A percentile compares a stretch with the other conserved stretches of the same genome.
Conservation (phyloP, 129 eudicot species). For the carrot (Daucus carota) region DNA sequence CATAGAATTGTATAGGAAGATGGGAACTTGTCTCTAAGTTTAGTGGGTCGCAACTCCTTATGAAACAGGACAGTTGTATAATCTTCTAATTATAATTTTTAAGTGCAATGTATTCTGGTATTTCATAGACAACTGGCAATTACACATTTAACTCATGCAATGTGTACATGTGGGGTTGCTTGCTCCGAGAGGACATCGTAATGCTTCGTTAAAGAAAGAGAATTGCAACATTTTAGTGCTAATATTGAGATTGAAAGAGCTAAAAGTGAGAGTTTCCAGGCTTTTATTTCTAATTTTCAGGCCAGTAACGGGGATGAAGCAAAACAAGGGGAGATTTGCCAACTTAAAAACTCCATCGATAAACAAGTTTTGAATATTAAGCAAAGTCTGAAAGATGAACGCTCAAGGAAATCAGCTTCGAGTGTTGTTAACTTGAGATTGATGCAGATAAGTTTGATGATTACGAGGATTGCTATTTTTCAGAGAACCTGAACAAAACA, state of each 20-base stretch:
- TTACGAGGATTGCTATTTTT: background rate
- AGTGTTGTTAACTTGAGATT: slow-evolving; percentile 6
- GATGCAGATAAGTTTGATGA: slow-evolving; percentile 12
- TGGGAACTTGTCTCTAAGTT: too few species aligned
- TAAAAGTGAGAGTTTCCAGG: slow-evolving; percentile 14
- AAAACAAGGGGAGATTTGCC: slow-evolving; percentile 19
- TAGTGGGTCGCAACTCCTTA: too few species aligned
- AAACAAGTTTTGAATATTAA: slow-evolving; percentile 32
- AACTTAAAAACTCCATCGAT: slow-evolving; percentile 26
- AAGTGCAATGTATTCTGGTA: too few species aligned
- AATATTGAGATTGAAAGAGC: slow-evolving; percentile 22
- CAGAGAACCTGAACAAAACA: slow-evolving; percentile 19
- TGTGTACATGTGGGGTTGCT: too few species aligned
- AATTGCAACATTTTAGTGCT: slow-evolving; percentile 14
- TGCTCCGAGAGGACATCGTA: too few species aligned
- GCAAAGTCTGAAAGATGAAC: slow-evolving; percentile 23
- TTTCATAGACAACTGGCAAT: too few species aligned
- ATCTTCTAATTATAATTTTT: too few species aligned
- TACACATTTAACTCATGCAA: too few species aligned
- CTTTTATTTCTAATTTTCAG: slow-evolving; percentile 1
- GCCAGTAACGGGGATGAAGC: slow-evolving; percentile 6
- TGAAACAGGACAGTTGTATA: too few species aligned
- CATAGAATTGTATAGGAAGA: too few species aligned
- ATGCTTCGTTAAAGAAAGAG: slow-evolving; percentile 26
- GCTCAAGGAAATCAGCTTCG: slow-evolving; percentile 13